Evolutionary conservation across 768 basidiomycete genomes (phyloP).

Genomic region (Imleria badia): DNA sequence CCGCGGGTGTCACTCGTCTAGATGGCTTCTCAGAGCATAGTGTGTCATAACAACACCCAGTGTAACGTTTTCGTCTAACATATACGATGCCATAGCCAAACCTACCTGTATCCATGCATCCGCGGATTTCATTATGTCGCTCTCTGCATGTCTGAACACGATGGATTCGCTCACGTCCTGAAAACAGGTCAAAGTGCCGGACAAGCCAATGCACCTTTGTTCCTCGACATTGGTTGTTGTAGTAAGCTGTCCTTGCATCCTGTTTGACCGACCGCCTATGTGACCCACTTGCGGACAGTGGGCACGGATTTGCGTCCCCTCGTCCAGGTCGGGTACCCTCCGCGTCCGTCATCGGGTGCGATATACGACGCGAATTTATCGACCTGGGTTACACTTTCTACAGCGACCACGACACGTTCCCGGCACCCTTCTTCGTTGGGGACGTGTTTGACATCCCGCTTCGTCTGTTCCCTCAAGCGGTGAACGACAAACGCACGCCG

Average conservation of each 20-base stretch:
- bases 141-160: not conserved
- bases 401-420: not conserved
- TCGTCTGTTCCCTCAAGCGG: not conserved
- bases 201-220: not conserved
- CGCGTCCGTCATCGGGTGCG: not conserved
- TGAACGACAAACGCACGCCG: too few relatives aligned
- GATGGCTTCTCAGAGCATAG: not conserved
- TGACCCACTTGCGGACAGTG: not conserved
- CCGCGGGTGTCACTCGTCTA: not conserved
- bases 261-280: not conserved
- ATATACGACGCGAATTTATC: not conserved
- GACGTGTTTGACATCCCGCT: not conserved
- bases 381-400: not conserved
- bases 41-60: not conserved
- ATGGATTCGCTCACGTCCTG: not conserved
- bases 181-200: not conserved
- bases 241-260: not conserved
- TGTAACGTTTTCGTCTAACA: not conserved
- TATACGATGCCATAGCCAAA: not conserved
- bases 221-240: conserved; percentile 5
- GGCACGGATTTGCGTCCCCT: conserved; percentile 5
- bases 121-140: not conserved
- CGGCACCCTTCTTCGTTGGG: not conserved
- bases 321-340: not conserved
- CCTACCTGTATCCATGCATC: conserved; percentile 1